These are phyloP conservation scores for Eucalyptus cloeziana DNA, from an alignment of 345 rosid genomes.

Conservation along the genomic window DNA sequence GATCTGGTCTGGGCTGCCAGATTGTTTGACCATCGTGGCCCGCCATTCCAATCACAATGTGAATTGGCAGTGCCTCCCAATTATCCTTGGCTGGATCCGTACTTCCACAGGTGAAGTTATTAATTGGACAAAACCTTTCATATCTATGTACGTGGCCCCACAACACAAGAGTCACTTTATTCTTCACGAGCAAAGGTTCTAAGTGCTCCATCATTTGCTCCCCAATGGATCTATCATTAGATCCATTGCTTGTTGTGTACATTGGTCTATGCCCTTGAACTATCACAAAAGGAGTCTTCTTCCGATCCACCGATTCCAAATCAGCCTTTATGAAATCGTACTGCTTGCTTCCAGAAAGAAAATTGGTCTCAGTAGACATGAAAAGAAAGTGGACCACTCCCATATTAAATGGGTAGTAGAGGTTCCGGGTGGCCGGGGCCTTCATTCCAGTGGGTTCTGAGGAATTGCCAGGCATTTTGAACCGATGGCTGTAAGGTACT, in stretches of 20 bases:
- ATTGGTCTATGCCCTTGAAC: slow-evolving; percentile 93
- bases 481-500: slow-evolving; percentile 80
- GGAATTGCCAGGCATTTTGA: slow-evolving; percentile 92
- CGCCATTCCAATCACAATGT: slow-evolving; percentile 95
- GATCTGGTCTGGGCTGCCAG: slow-evolving; percentile 77
- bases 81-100: slow-evolving; percentile 14
- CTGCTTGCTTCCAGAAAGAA: slow-evolving; percentile 65
- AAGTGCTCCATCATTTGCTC: slow-evolving; percentile 58
- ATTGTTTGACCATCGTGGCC: slow-evolving; percentile 87
- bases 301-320: slow-evolving; percentile 65
- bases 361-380: slow-evolving; percentile 83
- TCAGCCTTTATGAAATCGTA: slow-evolving; percentile 60
- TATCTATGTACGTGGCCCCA: slow-evolving; percentile 98
- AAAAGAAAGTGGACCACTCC: slow-evolving; percentile 72
- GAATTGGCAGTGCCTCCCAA: slow-evolving; percentile 65
- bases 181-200: slow-evolving; percentile 68
- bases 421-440: slow-evolving; percentile 65
- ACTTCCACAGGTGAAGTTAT: slow-evolving; percentile 62
- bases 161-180: slow-evolving; percentile 67
- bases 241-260: slow-evolving; percentile 73
- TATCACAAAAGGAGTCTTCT: slow-evolving; percentile 66
- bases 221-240: slow-evolving; percentile 42
- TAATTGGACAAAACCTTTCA: slow-evolving; percentile 84
- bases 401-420: slow-evolving; percentile 70
- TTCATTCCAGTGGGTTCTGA: slow-evolving; percentile 55